Base-by-base conservation (phyloP, 371 early-diverging fungal genomes). In the Phascolomyces articulosus region DNA sequence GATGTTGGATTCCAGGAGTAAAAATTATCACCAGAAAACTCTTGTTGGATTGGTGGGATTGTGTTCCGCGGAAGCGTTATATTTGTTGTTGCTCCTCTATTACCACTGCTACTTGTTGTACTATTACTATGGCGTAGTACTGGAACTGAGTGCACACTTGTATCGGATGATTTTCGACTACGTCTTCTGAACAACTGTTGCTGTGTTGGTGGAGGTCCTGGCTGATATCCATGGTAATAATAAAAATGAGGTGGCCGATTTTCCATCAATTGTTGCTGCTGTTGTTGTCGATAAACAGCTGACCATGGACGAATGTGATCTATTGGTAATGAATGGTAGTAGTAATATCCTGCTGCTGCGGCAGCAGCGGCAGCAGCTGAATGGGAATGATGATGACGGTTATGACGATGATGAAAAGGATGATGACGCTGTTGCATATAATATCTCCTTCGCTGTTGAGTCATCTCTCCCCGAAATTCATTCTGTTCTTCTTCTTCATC, bases 151-250 rank as follows among this genome's bases (percentile, higher is more conserved):
- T 23, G 51, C 24, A 51, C 51, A 24, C 51, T 51, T 20, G 51
- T 51, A 24, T 51, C 51, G 51, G 51, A 51, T 51, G 51, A 51
- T 51, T 51, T 51, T n/a, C 51, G 51, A 24, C 51, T 51, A 7
- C 51, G 51, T n/a, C 26, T 4, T 4, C 23, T 51, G 24, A 2
- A 23, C 15, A 51, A 47, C 20, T n/a, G n/a, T n/a, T n/a, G n/a
- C n/a, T n/a, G 34, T 11, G 34, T 6, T 34, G 34, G 34, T 11
- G 51, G 51, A 7, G 4, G 51, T 51, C 15, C 23, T 24, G 10
- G 51, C 7, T 51, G 51, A n/a, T 20, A 23, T 23, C 23, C 21
- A 9, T 11, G 9, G 23, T 51, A 51, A 23, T 51, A 51, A 51
- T 51, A 51, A n/a, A 24, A 51, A 23, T 11, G 44, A 44, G 44